Evolutionary conservation across 2,329 filamentous ascomycete genomes (phyloP).

Genomic region (Dothistroma pini): DNA sequence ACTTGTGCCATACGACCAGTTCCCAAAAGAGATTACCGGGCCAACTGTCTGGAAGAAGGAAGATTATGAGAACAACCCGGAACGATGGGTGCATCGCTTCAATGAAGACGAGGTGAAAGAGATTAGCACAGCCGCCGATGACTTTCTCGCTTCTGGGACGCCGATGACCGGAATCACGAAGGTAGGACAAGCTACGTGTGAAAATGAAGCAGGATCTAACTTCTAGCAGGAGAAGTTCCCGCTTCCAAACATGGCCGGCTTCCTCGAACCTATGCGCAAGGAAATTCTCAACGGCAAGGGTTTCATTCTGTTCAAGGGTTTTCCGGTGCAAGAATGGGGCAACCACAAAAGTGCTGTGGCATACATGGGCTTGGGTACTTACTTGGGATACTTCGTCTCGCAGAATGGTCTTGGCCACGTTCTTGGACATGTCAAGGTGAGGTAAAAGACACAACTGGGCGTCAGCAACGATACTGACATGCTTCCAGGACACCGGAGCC

Average conservation of each 20-base stretch:
- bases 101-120: constrained; percentile 64
- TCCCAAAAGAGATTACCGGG: constrained; percentile 67
- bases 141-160: constrained; percentile 61
- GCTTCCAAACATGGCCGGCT: constrained; percentile 54
- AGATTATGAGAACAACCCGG: constrained; percentile 60
- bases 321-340: constrained; percentile 73
- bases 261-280: constrained; percentile 55
- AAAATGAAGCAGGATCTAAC: not conserved
- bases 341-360: constrained; percentile 75
- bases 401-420: constrained; percentile 85
- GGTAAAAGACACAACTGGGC: not conserved
- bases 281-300: constrained; percentile 81
- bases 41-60: constrained; percentile 68
- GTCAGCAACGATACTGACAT: not conserved
- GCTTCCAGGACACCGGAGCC: constrained; percentile 69
- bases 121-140: constrained; percentile 63
- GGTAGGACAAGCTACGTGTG: constrained; percentile 31
- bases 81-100: constrained; percentile 71
- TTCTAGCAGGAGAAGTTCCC: constrained; percentile 53
- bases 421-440: constrained; percentile 73
- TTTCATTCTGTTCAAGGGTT: constrained; percentile 84
- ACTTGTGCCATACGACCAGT: constrained; percentile 64
- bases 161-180: constrained; percentile 69
- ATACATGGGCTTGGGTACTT: constrained; percentile 80
- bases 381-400: constrained; percentile 82